phyloP scores from a whole-genome alignment of 495 filamentous ascomycete genomes.

The Sordaria brevicollis region DNA sequence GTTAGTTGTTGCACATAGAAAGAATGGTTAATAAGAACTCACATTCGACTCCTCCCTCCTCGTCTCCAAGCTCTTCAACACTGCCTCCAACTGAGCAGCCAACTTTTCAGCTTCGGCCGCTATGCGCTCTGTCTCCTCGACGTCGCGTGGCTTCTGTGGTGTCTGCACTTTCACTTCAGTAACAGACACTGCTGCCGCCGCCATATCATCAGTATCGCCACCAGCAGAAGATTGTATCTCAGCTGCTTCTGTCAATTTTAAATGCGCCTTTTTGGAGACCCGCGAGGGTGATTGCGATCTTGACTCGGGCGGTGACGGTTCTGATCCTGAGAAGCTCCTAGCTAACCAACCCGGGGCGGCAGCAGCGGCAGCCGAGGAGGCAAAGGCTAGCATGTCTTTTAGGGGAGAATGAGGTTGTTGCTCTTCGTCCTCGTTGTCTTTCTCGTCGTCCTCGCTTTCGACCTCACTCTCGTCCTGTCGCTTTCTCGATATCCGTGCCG shows the following conservation, averaged over 20 bases:
- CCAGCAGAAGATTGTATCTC: conserved; percentile 1
- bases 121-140: conserved; percentile 18
- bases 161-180: neutral
- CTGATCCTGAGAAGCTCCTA: neutral
- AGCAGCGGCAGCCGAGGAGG: neutral
- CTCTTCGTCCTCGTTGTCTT: neutral
- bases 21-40: conserved; percentile 9
- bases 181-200: neutral
- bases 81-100: conserved; percentile 23
- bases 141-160: conserved; percentile 1
- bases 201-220: neutral
- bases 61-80: conserved; percentile 27
- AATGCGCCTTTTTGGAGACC: neutral
- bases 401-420: neutral
- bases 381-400: neutral
- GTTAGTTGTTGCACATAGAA: neutral
- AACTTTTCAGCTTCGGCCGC: conserved; percentile 32
- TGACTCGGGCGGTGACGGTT: neutral
- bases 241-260: conserved; percentile 4
- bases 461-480: neutral
- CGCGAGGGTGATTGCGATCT: neutral
- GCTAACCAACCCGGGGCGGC: neutral
- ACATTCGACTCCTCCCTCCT: conserved; percentile 43
- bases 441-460: neutral
- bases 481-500: neutral